These are phyloP conservation scores for Starmera stellimalicola DNA, from an alignment of 1,139 yeast species.

Conservation along the genomic window DNA sequence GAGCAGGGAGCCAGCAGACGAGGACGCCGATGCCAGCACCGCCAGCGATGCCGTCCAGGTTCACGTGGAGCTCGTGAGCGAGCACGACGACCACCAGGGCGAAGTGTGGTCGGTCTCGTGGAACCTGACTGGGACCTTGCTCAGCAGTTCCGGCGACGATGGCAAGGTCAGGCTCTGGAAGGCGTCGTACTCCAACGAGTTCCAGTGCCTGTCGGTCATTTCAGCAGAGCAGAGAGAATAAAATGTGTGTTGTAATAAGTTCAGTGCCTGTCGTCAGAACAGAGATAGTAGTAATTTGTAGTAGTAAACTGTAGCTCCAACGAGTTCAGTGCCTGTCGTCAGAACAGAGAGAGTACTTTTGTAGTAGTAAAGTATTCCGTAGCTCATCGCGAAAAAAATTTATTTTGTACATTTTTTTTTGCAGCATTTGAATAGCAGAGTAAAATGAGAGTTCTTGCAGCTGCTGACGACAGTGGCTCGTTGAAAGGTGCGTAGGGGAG, in stretches of 20 bases:
- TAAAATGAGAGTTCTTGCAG: constrained; percentile 37
- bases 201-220: constrained; percentile 87
- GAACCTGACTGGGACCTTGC: constrained; percentile 88
- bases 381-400: too few species aligned
- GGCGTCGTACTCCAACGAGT: constrained; percentile 73
- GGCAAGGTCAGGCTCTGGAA: constrained; percentile 91
- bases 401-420: background rate
- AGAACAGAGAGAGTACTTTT: too few species aligned
- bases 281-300: too few species aligned
- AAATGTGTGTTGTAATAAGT: too few species aligned
- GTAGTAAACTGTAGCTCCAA: too few species aligned
- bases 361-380: too few species aligned
- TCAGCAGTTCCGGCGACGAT: constrained; percentile 93
- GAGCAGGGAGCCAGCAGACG: constrained; percentile 7
- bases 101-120: constrained; percentile 96
- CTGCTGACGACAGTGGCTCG: constrained; percentile 49
- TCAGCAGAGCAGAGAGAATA: constrained; percentile 42
- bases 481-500: constrained; percentile 24
- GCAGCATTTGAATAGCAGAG: background rate
- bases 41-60: constrained; percentile 16
- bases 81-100: constrained; percentile 67
- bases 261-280: too few species aligned
- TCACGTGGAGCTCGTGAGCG: constrained; percentile 41
- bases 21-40: constrained; percentile 8
- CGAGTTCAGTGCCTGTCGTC: too few species aligned